A percentile compares a stretch with the other conserved stretches of the same genome.
phyloP scores from a whole-genome alignment of 495 filamentous ascomycete species.

The Penicillium maclennaniae region DNA sequence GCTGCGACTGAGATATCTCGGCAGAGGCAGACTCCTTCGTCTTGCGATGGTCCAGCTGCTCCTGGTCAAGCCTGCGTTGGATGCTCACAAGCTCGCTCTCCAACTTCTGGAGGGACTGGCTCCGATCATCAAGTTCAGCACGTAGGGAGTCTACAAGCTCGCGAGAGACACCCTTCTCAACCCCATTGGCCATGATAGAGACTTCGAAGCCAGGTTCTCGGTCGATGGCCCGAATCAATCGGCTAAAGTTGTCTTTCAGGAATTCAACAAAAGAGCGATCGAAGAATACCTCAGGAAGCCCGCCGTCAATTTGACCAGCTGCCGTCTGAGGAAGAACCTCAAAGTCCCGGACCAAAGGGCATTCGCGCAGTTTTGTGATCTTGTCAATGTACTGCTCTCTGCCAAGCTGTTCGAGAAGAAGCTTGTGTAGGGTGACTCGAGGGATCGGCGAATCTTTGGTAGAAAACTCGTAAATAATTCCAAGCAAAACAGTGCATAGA shows the following conservation, averaged over 20 bases:
- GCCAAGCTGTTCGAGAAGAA: conserved; percentile 75
- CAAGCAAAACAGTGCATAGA: conserved; percentile 76
- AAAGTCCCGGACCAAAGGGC: conserved; percentile 85
- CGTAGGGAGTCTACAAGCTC: conserved; percentile 81
- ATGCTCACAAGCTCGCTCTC: conserved; percentile 64
- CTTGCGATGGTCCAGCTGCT: conserved; percentile 68
- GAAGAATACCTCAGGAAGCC: conserved; percentile 80
- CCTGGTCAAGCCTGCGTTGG: conserved; percentile 69
- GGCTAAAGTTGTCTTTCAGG: conserved; percentile 90
- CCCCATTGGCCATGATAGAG: conserved; percentile 68
- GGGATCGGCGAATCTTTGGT: conserved; percentile 94
- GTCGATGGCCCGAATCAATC: conserved; percentile 81
- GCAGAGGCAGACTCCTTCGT: conserved; percentile 62
- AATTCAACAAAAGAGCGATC: conserved; percentile 88
- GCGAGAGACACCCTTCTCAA: conserved; percentile 78
- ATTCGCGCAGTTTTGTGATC: conserved; percentile 70
- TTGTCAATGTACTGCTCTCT: conserved; percentile 87
- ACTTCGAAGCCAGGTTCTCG: conserved; percentile 86
- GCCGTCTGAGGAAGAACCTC: conserved; percentile 76
- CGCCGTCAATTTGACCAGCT: conserved; percentile 49
- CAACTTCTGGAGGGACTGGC: conserved; percentile 61
- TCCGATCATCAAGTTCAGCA: conserved; percentile 70
- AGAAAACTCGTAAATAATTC: conserved; percentile 94
- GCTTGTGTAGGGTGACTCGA: conserved; percentile 73
- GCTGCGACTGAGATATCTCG: conserved; percentile 64